phyloP scores from a whole-genome alignment of 140 eudicot species.

The Senecio squalidus region DNA sequence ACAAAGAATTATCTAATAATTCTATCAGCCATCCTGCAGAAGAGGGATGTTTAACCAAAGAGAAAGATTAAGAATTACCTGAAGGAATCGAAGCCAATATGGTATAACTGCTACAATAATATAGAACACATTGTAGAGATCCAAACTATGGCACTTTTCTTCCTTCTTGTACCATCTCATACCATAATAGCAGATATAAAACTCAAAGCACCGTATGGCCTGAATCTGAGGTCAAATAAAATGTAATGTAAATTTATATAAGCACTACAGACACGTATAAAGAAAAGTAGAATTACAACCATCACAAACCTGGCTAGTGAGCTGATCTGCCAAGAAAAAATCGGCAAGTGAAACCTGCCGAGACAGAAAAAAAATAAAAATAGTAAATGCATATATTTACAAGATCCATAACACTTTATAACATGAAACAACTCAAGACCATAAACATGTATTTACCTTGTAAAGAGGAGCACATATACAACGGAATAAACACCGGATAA shows the following conservation, averaged over 20 bases:
- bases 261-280: not conserved
- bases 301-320: conserved; percentile 71
- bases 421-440: not conserved
- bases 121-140: conserved; percentile 66
- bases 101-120: conserved; percentile 67
- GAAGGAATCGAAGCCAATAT: conserved; percentile 77
- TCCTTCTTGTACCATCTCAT: conserved; percentile 30
- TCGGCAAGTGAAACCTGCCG: conserved; percentile 73
- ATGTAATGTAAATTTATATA: conserved; percentile 1
- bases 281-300: not conserved
- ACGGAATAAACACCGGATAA: conserved; percentile 40
- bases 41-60: not conserved
- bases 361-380: conserved; percentile 1
- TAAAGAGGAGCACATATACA: conserved; percentile 84
- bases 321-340: conserved; percentile 85
- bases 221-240: conserved; percentile 49
- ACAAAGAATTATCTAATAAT: too few species aligned
- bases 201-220: conserved; percentile 73
- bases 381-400: not conserved
- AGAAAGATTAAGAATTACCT: conserved; percentile 38
- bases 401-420: not conserved
- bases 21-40: not conserved
- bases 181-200: conserved; percentile 73
- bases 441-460: conserved; percentile 38
- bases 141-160: conserved; percentile 43